Base-by-base conservation (phyloP, 2,329 filamentous ascomycete species). In the Zelopaecilomyces penicillatus region DNA sequence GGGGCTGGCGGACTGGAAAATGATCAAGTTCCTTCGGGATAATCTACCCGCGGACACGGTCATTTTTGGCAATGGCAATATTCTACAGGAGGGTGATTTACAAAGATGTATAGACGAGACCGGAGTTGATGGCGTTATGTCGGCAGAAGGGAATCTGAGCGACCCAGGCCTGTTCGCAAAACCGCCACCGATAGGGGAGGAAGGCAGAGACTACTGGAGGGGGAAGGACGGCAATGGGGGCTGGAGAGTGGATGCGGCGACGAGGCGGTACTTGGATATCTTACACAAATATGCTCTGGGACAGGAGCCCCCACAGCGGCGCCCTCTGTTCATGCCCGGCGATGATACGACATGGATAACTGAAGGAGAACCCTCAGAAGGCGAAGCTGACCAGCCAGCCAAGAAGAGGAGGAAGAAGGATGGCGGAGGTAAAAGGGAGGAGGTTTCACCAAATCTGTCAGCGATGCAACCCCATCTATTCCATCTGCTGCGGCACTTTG, bases 31-130 rank as follows among this genome's bases (percentile, higher is more conserved):
- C 58, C 66, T 98, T 52, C 75, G 93, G 40, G 87, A 95, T 8
- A 85, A 83, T 49, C 67, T 98, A 30, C 91, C 91, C 0, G 68
- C 75, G 1, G 89, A 96, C 39, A 94, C 89, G 6, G 93, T 98
- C 27, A 79, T 98, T 3, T 97, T 98, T 60, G 93, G 93, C 4
- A 98, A 98, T 63, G 93, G 93, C 9, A 98, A 98, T 59, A 83
- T 96, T 32, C 69, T 98, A 47, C 84, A 87, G 61, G 75, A 84
- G 47, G 82, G 73, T 0, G 91, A 98, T 60, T 70, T 98, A 8
- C 76, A 83, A 41, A 69, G 69, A 19, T 97, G 91, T 58, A 68
- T 98, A 19, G 77, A 81, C 41, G 87, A 75, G 4, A 98, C 93
- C 1, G 89, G 90, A 1, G 91, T 83, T 2, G 93, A 98, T 62